Base-by-base conservation (phyloP, 345 rosid species). In the Corchorus olitorius region DNA sequence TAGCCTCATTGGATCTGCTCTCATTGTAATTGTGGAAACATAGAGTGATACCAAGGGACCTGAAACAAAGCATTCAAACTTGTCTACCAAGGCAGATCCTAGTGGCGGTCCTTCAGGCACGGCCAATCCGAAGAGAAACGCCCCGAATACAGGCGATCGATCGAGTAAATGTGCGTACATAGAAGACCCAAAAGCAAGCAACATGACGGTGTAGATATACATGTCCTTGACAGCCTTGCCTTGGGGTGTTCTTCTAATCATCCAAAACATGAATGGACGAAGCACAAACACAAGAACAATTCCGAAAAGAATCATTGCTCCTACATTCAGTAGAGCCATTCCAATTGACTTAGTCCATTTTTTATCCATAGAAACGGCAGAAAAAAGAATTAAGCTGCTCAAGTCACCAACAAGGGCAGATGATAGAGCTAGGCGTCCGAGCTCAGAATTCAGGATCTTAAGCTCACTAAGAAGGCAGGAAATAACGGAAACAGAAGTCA, bases 51-150 rank as follows among this genome's bases (percentile, higher is more conserved):
- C 41, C 58, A 85, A 62, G 41, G 76, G 53, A 0, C 83, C 82
- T 8, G 79, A 69, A 63, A 79, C 72, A 41, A 82, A 78, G 12
- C 81, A 56, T 74, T 88, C 88, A 15, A 86, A 78, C 83, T 81
- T 88, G 49, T 86, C 48, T 33, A 75, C 6, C 45, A 88, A 61
- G 0, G 84, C 87, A 1, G 89, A 78, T n/a, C 91, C 89, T 55
- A 88, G 22, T 2, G 89, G 91, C 0, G 91, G 91, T 0, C 91
- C 91, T 15, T 83, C 84, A 0, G 91, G 91, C 6, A 88, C 84
- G 2, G 79, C 84, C 0, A 86, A 55, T 20, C 91, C 89, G 13
- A 86, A 61, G 10, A 83, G 64, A 41, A 81, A 80, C 22, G 88
- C 86, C 56, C 89, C 91, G 33, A 84, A 65, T 15, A 85, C 48